Base-by-base conservation (phyloP, 192 early-diverging fungal species). In the Umbelopsis sp. region DNA sequence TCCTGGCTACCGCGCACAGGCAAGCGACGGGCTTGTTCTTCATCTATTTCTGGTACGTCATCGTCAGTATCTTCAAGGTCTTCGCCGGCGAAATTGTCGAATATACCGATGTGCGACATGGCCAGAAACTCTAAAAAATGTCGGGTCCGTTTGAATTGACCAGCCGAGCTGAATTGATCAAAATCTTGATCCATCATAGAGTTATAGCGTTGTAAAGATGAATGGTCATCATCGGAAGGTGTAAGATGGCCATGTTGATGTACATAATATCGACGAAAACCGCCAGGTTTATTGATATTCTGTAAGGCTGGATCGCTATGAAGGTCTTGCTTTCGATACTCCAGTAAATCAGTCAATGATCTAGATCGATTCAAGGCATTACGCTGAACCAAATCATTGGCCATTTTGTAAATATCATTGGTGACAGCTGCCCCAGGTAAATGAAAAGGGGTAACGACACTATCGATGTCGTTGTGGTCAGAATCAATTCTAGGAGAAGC, bases 241-340 rank as follows among this genome's bases (percentile, higher is more conserved):
- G 22, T 49, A 70, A 62, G 17, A 8, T 14, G 43, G 69, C 41
- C 56, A 0, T 77, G 85, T 17, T 86, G 82, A 20, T 84, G 83
- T 22, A 95, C 69, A 80, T 92, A 96, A 72, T 91, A 89, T 6
- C 95, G 88, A 17, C 95, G 85, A 75, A 96, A 93, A 6, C 90
- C 90, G 44, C 94, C 95, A 0, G 94, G 94, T 36, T 91, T 81
- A 29, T 82, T 81, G 50, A 91, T 86, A 44, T 82, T 76, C 36
- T 87, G 77, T 24, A 82, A 80, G 11, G 59, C 73, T 32, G 68
- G 56, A 32, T 66, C 70, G n/a, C 52, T 59, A 21, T 72, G 50
- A 24, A 59, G 21, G 4, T 45, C 22, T 52, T 66, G 41, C 3
- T 49, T 69, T 47, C 32, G 54, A 12, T 68, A 38, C 20, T n/a